Conservation (phyloP, 345 rosid species). For the Clausena lansium region DNA sequence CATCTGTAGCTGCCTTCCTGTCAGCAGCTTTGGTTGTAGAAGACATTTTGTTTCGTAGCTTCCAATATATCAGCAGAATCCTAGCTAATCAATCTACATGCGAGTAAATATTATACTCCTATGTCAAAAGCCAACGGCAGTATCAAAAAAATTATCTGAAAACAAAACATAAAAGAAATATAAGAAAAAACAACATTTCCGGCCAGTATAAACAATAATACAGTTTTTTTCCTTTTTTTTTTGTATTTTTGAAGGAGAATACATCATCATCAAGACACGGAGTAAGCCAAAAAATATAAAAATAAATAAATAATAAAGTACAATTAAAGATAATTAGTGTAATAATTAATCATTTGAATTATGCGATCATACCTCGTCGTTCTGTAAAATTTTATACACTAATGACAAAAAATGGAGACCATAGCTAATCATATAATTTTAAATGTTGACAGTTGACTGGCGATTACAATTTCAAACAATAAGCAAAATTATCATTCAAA, state of each 20-base stretch:
- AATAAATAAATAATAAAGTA: background rate
- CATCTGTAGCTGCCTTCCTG: conserved; percentile 71
- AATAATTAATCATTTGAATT: too few relatives aligned
- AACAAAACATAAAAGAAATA: background rate
- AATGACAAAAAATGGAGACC: background rate
- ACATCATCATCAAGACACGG: background rate
- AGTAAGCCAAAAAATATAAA: background rate
- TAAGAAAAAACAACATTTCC: background rate
- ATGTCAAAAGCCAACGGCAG: background rate
- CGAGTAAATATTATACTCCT: conserved; percentile 5
- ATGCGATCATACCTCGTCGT: background rate
- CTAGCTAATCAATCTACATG: conserved; percentile 28
- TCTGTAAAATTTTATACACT: too few relatives aligned
- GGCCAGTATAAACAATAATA: background rate
- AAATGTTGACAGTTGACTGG: background rate
- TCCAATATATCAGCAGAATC: conserved; percentile 27
- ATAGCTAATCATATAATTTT: background rate
- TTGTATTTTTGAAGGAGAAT: background rate
- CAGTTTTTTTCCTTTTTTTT: too few relatives aligned
- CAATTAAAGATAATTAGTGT: background rate
- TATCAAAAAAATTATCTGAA: conserved; percentile 1
- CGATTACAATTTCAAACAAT: background rate
- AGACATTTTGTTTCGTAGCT: conserved; percentile 44
- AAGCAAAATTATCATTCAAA: background rate
- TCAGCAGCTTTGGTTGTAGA: conserved; percentile 62